Conservation (phyloP, 1,284 basidiomycete species). For the Pyrrhoderma noxium region DNA sequence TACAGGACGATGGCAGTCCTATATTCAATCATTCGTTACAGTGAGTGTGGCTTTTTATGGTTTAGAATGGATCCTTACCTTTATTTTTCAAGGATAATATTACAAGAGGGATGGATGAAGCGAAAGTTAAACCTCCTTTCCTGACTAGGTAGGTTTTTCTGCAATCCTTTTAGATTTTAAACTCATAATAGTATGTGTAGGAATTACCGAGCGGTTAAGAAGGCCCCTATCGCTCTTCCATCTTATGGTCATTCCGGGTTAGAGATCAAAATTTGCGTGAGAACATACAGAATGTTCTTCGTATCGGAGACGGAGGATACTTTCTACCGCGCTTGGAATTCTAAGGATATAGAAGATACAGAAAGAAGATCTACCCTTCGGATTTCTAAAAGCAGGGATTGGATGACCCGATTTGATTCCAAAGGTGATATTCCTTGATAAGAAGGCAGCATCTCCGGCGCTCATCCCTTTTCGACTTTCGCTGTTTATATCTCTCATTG, state of each 20-base stretch:
- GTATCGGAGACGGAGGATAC: conserved; percentile 68
- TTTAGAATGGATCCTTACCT: not conserved
- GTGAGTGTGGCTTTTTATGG: conserved; percentile 36
- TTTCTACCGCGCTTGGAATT: conserved; percentile 36
- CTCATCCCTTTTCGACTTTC: too few species aligned
- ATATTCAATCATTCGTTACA: conserved; percentile 83
- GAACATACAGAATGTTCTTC: conserved; percentile 82
- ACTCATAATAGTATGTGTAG: conserved; percentile 34
- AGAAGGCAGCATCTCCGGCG: too few species aligned
- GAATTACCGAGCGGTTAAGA: conserved; percentile 22
- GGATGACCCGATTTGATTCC: conserved; percentile 28
- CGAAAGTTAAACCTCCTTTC: conserved; percentile 62
- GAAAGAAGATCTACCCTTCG: conserved; percentile 21
- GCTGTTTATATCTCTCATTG: too few species aligned
- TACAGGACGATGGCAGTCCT: conserved; percentile 82
- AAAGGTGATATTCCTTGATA: conserved; percentile 17
- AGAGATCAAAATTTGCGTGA: conserved; percentile 79
- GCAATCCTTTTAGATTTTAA: not conserved
- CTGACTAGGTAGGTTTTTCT: conserved; percentile 53
- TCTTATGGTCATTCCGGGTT: conserved; percentile 49
- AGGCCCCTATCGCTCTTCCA: conserved; percentile 27
- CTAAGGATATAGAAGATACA: conserved; percentile 28
- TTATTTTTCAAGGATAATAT: conserved; percentile 38
- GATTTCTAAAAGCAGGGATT: conserved; percentile 23
- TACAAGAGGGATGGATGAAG: conserved; percentile 42